A percentile compares a stretch with the other conserved stretches of the same genome.
Conservation (phyloP, 139 green algal species). For the Diplosphaera chodatii region DNA sequence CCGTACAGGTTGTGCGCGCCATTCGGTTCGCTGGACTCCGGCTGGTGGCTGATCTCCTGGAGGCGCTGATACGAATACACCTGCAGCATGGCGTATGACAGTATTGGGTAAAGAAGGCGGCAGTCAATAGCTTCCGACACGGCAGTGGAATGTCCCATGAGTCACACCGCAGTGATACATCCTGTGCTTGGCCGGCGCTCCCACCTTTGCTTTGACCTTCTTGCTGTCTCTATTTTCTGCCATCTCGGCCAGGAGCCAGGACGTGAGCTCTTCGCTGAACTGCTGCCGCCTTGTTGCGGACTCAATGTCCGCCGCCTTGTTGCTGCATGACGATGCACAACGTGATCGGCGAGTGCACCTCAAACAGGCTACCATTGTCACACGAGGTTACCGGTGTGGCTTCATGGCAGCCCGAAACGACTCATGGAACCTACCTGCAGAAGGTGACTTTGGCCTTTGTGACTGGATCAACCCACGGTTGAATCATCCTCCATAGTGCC, state of each 20-base stretch:
- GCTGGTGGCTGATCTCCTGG: not conserved
- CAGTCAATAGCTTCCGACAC: no score
- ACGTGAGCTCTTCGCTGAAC: constrained; percentile 36
- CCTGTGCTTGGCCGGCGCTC: no score
- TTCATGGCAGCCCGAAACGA: no score
- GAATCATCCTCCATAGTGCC: constrained; percentile 55
- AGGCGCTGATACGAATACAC: not conserved
- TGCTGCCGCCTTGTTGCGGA: constrained; percentile 22
- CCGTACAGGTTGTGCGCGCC: not conserved
- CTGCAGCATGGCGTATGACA: no score
- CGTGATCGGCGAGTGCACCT: no score
- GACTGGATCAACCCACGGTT: constrained; percentile 53
- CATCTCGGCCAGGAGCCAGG: constrained; percentile 65
- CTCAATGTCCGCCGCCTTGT: not conserved
- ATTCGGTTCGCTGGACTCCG: not conserved
- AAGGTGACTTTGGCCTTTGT: constrained; percentile 60
- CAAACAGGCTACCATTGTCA: no score
- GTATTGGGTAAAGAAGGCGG: no score
- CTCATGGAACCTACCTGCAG: not conserved
- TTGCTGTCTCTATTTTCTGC: constrained; percentile 55
- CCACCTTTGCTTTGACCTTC: constrained; percentile 26
- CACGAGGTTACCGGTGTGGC: no score
- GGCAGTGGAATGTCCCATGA: no score
- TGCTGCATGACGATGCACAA: not conserved
- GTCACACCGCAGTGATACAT: no score